Conservation (phyloP, 768 basidiomycete species). For the Lactarius quietus region DNA sequence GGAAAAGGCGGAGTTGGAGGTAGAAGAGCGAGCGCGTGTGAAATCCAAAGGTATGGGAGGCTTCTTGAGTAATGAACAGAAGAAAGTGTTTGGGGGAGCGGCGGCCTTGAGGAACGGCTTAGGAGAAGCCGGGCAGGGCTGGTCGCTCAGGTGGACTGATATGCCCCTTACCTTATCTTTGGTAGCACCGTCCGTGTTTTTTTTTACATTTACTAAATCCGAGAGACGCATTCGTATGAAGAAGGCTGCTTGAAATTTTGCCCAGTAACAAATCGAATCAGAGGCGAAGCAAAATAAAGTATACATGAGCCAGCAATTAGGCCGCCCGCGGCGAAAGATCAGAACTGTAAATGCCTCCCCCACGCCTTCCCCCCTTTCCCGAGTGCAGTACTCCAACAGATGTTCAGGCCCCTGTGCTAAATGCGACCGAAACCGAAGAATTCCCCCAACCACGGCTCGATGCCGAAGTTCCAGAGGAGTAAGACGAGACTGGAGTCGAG, state of each 20-base stretch:
- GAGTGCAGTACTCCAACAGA: background rate
- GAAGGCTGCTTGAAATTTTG: conserved; percentile 16
- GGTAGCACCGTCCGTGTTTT: conserved; percentile 1
- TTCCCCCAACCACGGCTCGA: conserved; percentile 14
- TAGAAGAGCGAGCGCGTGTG: conserved; percentile 60
- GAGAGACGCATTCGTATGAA: conserved; percentile 12
- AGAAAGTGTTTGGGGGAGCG: conserved; percentile 77
- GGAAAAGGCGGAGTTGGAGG: conserved; percentile 75
- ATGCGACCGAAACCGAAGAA: conserved; percentile 14
- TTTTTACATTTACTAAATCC: conserved; percentile 10
- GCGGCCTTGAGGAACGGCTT: conserved; percentile 77
- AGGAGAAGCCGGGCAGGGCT: conserved; percentile 66
- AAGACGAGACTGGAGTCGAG: conserved; percentile 14
- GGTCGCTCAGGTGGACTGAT: conserved; percentile 60
- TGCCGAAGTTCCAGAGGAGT: conserved; percentile 9
- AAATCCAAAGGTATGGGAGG: conserved; percentile 76
- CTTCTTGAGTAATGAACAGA: conserved; percentile 81
- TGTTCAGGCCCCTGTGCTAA: conserved; percentile 6
- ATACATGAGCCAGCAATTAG: conserved; percentile 6
- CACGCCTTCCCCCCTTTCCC: background rate
- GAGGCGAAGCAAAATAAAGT: background rate
- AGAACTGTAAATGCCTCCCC: background rate
- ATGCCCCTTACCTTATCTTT: conserved; percentile 5
- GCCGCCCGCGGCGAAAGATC: conserved; percentile 18
- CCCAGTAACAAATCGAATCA: background rate